A percentile compares a stretch with the other conserved stretches of the same genome.
These are phyloP conservation scores for Stereocaulon alpinum DNA, from an alignment of 495 filamentous ascomycete species.

Conservation along the genomic window DNA sequence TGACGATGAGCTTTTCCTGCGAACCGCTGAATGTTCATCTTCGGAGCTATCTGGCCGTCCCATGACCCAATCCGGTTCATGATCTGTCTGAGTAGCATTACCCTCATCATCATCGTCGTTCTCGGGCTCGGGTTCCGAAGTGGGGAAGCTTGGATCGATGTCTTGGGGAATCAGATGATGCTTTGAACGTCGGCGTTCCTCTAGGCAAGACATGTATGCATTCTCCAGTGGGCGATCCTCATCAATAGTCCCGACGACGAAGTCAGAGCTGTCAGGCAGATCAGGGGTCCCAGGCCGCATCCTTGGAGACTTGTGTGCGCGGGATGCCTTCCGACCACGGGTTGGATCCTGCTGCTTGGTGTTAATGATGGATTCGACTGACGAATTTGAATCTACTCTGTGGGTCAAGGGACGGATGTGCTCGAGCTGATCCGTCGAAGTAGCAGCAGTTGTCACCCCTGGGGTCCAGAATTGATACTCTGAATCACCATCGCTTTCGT, in stretches of 20 bases:
- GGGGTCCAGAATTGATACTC: slow-evolving; percentile 74
- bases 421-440: slow-evolving; percentile 42
- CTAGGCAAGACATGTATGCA: slow-evolving; percentile 77
- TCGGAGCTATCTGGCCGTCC: slow-evolving; percentile 49
- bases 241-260: slow-evolving; percentile 93
- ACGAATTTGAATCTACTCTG: slow-evolving; percentile 50
- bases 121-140: slow-evolving; percentile 81
- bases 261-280: slow-evolving; percentile 92
- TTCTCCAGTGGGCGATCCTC: slow-evolving; percentile 91
- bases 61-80: slow-evolving; percentile 33
- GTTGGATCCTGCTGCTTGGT: slow-evolving; percentile 24
- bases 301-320: slow-evolving; percentile 36
- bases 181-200: slow-evolving; percentile 69
- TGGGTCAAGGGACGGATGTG: slow-evolving; percentile 35
- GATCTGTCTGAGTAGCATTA: slow-evolving; percentile 44
- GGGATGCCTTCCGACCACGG: slow-evolving; percentile 23
- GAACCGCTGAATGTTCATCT: slow-evolving; percentile 28
- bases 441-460: slow-evolving; percentile 45
- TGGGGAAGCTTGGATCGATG: slow-evolving; percentile 94
- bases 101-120: slow-evolving; percentile 51
- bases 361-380: slow-evolving; percentile 51
- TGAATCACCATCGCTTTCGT: slow-evolving; percentile 63
- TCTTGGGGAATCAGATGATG: slow-evolving; percentile 77
- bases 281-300: slow-evolving; percentile 70
- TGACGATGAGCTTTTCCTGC: neutral